Evolutionary conservation across 345 rosid species (phyloP).

Genomic region (Rhizophora mangle): DNA sequence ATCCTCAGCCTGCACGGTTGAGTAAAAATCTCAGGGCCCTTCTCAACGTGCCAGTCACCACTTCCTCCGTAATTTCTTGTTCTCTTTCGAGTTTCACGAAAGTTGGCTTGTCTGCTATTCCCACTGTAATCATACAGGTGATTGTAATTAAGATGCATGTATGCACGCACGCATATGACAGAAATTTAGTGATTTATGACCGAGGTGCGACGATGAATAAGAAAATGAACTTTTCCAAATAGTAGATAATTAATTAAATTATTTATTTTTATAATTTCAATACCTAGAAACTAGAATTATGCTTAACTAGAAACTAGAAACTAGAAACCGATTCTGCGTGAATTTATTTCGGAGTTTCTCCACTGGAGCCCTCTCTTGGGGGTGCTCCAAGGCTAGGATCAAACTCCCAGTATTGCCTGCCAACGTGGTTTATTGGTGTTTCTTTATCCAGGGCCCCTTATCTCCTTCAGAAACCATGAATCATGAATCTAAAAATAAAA

Average conservation of each 20-base stretch:
- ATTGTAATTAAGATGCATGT: no score
- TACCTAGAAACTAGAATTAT: conserved; percentile 64
- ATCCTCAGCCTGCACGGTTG: conserved; percentile 52
- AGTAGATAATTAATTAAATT: not conserved
- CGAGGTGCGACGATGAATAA: no score
- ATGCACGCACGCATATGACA: no score
- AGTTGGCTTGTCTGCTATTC: not conserved
- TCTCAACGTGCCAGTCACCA: conserved; percentile 32
- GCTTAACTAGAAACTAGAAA: conserved; percentile 29
- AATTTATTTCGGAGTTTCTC: conserved; percentile 32
- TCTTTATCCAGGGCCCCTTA: conserved; percentile 27
- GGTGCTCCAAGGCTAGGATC: conserved; percentile 37
- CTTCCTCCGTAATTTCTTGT: conserved; percentile 29
- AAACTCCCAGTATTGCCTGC: conserved; percentile 59
- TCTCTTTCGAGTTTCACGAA: conserved; percentile 11
- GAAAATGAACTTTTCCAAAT: no score
- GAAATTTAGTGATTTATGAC: no score
- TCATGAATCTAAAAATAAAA: no score
- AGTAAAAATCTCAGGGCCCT: conserved; percentile 49
- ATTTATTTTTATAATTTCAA: not conserved
- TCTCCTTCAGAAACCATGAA: conserved; percentile 26
- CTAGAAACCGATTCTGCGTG: conserved; percentile 29
- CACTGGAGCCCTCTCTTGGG: conserved; percentile 28
- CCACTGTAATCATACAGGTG: not conserved
- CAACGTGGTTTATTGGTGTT: conserved; percentile 38